Conservation (phyloP, 192 early-diverging fungal species). For the Coemansia sp. region DNA sequence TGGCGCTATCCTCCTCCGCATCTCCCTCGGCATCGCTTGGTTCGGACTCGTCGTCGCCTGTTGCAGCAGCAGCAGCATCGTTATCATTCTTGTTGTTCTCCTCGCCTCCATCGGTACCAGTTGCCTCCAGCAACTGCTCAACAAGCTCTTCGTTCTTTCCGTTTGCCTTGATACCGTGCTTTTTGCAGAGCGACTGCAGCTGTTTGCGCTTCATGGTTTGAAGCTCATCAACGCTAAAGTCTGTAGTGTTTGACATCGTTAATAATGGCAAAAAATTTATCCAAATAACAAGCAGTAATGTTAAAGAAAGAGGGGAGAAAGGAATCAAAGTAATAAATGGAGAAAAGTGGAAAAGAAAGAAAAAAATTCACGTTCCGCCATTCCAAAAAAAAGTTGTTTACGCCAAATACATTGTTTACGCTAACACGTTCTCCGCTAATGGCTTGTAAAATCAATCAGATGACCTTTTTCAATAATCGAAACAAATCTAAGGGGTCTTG, state of each 20-base stretch:
- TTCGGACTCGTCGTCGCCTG: slow-evolving; percentile 15
- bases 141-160: slow-evolving; percentile 48
- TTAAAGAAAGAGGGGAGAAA: not conserved
- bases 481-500: too few relatives aligned
- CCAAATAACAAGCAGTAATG: not conserved
- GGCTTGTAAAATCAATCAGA: not conserved
- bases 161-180: slow-evolving; percentile 46
- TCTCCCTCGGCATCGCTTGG: not conserved
- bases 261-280: not conserved
- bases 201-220: slow-evolving; percentile 44
- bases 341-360: not conserved
- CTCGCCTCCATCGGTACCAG: not conserved
- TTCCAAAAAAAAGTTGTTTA: not conserved
- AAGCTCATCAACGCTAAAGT: slow-evolving; percentile 31
- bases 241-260: slow-evolving; percentile 15
- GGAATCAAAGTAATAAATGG: not conserved
- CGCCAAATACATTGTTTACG: slow-evolving; percentile 17
- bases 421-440: not conserved
- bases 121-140: slow-evolving; percentile 19
- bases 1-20: not conserved
- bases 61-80: not conserved
- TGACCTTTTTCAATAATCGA: not conserved
- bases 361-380: not conserved
- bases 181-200: slow-evolving; percentile 51
- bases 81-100: not conserved